Conservation (phyloP, 1,284 basidiomycete species). For the Ustilago curta region DNA sequence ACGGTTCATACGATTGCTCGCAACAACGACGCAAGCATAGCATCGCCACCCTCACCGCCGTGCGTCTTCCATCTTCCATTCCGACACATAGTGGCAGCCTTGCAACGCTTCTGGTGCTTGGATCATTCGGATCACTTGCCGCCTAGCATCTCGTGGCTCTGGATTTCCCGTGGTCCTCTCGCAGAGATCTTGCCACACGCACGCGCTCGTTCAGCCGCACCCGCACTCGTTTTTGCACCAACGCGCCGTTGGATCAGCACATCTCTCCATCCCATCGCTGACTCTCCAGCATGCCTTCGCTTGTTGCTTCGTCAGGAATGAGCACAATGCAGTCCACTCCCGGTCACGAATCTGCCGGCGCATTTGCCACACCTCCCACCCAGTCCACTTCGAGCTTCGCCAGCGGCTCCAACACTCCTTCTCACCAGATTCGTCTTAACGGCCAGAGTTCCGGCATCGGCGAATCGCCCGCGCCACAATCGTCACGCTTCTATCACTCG, state of each 20-base stretch:
- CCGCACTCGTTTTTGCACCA: background rate
- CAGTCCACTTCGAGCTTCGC: conserved; percentile 45
- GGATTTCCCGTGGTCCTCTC: background rate
- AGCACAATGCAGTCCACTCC: conserved; percentile 39
- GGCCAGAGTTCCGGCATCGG: conserved; percentile 42
- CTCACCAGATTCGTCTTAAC: conserved; percentile 23
- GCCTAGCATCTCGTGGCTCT: background rate
- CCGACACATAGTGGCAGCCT: background rate
- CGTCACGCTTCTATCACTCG: conserved; percentile 25
- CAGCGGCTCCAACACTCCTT: conserved; percentile 45
- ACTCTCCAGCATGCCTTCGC: conserved; percentile 29
- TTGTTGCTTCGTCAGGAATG: conserved; percentile 32
- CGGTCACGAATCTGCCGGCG: conserved; percentile 33
- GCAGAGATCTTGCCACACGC: background rate
- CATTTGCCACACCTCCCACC: conserved; percentile 43
- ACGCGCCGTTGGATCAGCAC: background rate
- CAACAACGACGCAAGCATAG: background rate
- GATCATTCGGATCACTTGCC: background rate
- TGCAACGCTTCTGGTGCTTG: conserved; percentile 2
- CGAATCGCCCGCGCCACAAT: conserved; percentile 38
- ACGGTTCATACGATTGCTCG: background rate
- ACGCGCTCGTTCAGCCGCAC: background rate
- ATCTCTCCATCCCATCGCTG: background rate
- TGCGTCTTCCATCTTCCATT: background rate
- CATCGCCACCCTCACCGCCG: too few species aligned